Percentiles rank a stretch among this genome's conserved stretches.
Evolutionary conservation across 768 basidiomycete genomes (phyloP).

Genomic region (Mycena crocata): DNA sequence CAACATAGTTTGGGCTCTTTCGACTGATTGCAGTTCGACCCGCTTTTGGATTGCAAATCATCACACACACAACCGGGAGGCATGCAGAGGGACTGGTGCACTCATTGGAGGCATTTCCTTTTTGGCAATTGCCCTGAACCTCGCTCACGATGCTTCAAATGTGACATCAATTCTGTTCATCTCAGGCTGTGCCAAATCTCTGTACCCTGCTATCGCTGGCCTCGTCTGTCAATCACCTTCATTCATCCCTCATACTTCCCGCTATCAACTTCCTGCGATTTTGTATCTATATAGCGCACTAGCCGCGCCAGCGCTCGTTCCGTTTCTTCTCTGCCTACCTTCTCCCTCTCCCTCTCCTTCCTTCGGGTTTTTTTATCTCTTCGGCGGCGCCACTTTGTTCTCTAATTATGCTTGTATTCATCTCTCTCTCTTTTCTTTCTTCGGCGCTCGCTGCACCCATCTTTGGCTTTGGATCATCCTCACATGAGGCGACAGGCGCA

Average conservation of each 20-base stretch:
- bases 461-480: slow-evolving; percentile 8
- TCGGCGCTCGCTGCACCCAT: slow-evolving; percentile 8
- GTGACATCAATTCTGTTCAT: neutral
- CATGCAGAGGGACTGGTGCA: no score
- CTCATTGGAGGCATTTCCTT: no score
- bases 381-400: neutral
- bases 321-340: neutral
- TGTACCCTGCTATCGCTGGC: no score
- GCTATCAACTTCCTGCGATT: neutral
- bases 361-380: neutral
- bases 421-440: slow-evolving; percentile 6
- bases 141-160: no score
- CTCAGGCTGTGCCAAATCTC: neutral
- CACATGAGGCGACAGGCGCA: slow-evolving; percentile 7
- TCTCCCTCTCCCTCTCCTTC: neutral
- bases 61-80: no score
- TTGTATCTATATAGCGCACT: neutral
- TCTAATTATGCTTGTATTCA: neutral
- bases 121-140: no score
- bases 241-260: neutral
- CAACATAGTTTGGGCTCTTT: no score
- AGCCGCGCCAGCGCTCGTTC: neutral
- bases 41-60: no score
- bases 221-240: neutral
- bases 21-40: no score